Percentiles rank a stretch among this genome's conserved stretches.
phyloP scores from a whole-genome alignment of 352 stramenopile species.

The Hyaloperonospora brassicae region DNA sequence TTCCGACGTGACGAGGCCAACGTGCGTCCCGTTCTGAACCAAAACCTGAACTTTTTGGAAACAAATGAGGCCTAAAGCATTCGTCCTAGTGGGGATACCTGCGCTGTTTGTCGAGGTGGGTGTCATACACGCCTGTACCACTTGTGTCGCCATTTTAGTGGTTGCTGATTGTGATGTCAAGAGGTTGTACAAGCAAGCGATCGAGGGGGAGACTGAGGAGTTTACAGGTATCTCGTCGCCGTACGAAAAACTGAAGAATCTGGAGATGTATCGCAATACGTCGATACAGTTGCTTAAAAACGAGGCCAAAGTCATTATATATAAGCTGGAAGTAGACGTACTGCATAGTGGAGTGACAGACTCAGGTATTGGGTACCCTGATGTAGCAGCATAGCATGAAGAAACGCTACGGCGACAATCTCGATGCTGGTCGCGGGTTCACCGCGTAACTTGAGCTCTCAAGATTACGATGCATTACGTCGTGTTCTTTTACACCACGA shows the following conservation, averaged over 20 bases:
- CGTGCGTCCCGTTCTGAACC: slow-evolving; percentile 95
- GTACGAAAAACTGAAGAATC: slow-evolving; percentile 91
- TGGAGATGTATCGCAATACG: slow-evolving; percentile 94
- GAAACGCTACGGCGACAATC: slow-evolving; percentile 65
- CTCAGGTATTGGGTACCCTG: slow-evolving; percentile 52
- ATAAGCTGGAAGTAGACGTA: slow-evolving; percentile 49
- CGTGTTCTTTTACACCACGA: slow-evolving; percentile 94
- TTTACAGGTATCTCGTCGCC: slow-evolving; percentile 98
- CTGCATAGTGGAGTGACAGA: slow-evolving; percentile 52
- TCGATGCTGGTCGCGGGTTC: slow-evolving; percentile 45
- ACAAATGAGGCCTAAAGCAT: slow-evolving; percentile 94
- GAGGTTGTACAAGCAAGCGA: slow-evolving; percentile 90
- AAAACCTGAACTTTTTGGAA: slow-evolving; percentile 93
- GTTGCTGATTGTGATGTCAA: slow-evolving; percentile 97
- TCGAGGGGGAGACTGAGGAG: slow-evolving; percentile 94
- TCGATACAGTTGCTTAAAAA: slow-evolving; percentile 91
- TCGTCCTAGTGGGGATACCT: slow-evolving; percentile 92
- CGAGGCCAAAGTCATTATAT: slow-evolving; percentile 56
- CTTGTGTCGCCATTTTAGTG: slow-evolving; percentile 97
- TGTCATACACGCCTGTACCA: slow-evolving; percentile 95
- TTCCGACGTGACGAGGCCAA: slow-evolving; percentile 97
- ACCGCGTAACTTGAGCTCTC: slow-evolving; percentile 14
- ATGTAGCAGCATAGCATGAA: slow-evolving; percentile 83
- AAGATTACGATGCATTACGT: slow-evolving; percentile 53
- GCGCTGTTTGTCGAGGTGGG: slow-evolving; percentile 94